These are phyloP conservation scores for Geum urbanum DNA, from an alignment of 306 rosid genomes.

Conservation along the genomic window DNA sequence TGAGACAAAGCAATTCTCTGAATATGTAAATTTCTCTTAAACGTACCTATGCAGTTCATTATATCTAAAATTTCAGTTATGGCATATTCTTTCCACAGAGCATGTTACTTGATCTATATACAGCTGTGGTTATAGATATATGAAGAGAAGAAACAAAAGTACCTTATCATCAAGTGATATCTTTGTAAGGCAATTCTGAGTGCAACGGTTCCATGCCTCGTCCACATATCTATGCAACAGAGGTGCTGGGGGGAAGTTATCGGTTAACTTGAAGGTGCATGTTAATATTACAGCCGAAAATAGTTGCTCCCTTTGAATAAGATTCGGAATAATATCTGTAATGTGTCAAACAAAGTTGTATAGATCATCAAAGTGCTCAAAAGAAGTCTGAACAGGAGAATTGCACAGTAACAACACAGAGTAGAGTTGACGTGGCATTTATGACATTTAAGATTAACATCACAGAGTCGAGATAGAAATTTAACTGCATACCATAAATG, in stretches of 20 bases:
- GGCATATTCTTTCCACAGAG: not conserved
- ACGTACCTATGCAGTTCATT: too few species aligned
- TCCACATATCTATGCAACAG: constrained; percentile 24
- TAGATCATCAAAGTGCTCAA: constrained; percentile 7
- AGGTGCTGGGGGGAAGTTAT: constrained; percentile 36
- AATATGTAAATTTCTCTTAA: not conserved
- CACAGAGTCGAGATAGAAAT: too few species aligned
- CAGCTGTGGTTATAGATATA: not conserved
- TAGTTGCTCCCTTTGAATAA: constrained; percentile 34
- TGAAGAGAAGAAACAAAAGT: not conserved
- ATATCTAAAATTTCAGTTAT: too few species aligned
- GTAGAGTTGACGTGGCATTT: too few species aligned
- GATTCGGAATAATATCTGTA: constrained; percentile 46
- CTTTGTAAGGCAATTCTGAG: not conserved
- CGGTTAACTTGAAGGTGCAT: constrained; percentile 43
- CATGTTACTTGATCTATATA: not conserved
- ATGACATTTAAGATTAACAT: too few species aligned
- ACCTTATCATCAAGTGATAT: constrained; percentile 23
- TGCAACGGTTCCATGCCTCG: not conserved
- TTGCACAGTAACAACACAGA: not conserved
- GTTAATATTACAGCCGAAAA: constrained; percentile 51
- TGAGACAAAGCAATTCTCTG: not conserved
- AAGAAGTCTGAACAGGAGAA: not conserved
- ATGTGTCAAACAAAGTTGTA: not conserved
- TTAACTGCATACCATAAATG: too few species aligned